Evolutionary conservation across 257 asterid species (phyloP), one percentile per base, ranked within the genome.

Genomic region (Solanum chilense): DNA sequence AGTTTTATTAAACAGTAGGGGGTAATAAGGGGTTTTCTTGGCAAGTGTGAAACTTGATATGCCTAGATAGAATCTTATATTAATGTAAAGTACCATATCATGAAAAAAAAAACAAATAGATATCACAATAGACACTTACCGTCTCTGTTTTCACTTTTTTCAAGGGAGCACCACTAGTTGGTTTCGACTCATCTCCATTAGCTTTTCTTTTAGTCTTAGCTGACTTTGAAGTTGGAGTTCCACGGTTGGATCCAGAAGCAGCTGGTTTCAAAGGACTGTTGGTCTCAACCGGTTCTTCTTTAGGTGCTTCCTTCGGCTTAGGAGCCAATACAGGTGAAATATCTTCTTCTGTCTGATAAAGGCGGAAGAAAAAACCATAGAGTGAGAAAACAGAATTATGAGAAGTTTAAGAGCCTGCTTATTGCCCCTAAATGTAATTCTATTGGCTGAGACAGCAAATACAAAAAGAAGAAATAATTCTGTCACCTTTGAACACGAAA

Each of bases 91-190:
- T 15, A 89, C 74, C 64, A 20, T 35, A 25, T 45, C 37, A 29
- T 15, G 56, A 37, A n/a, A 73, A 27, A 20, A 73, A 84, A 58
- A 60, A 69, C 64, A 77, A 68, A 86, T 12, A 68, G 47, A 80
- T 47, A 80, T 78, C 39, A 49, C 49, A 29, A 44, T 49, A 78
- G 31, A 45, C 39, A 15, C 94, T 87, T 87, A 96, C 99, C 85
- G 90, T 89, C 88, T 97, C 99, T 23, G 97, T 89, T 91, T 95
- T 97, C 87, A 92, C 92, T 91, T 96, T 97, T 94, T 97, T 97
- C 84, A 88, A 82, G 88, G 98, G 96, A 41, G 98, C 91, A 83
- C 89, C 89, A 82, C 86, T 96, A 25, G 95, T 84, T 25, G 95
- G 69, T 90, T 93, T 97, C 82, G 95, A 70, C 25, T 97, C 99